These are phyloP conservation scores for Eremomyces bilateralis DNA, from an alignment of 495 filamentous ascomycete species.

Conservation along the genomic window DNA sequence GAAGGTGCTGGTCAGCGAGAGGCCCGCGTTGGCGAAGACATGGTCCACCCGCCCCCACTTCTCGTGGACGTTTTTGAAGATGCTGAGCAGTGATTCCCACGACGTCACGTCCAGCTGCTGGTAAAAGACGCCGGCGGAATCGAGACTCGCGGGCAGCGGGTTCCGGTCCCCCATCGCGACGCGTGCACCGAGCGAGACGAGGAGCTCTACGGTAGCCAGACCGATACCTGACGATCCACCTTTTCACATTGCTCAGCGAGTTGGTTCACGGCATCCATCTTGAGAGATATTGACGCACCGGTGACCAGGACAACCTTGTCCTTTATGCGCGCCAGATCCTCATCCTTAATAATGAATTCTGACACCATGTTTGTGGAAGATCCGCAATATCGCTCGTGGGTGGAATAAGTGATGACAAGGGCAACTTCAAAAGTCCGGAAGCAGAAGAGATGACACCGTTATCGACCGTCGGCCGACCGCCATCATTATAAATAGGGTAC, in stretches of 20 bases:
- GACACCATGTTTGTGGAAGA: too few relatives aligned
- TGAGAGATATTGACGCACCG: constrained; percentile 14
- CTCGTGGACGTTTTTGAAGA: constrained; percentile 8
- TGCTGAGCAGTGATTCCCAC: constrained; percentile 5
- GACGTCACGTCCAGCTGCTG: constrained; percentile 8
- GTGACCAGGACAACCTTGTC: constrained; percentile 28
- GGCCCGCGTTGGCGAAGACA: constrained; percentile 12
- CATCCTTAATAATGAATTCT: constrained; percentile 16
- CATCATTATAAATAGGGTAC: too few relatives aligned
- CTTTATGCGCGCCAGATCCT: constrained; percentile 16
- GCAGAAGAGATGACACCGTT: too few relatives aligned
- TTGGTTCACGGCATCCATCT: not conserved
- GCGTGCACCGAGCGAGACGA: constrained; percentile 23
- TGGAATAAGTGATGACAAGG: too few relatives aligned
- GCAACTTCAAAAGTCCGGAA: too few relatives aligned
- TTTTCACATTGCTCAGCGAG: constrained; percentile 10
- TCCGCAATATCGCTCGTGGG: too few relatives aligned
- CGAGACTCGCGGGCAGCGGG: constrained; percentile 15
- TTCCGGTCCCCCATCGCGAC: constrained; percentile 25
- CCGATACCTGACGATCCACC: constrained; percentile 31
- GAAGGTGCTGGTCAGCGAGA: not conserved
- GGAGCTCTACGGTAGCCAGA: constrained; percentile 23
- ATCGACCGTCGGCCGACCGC: too few relatives aligned
- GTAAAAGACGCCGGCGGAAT: constrained; percentile 4
- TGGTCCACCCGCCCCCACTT: constrained; percentile 8